phyloP scores from a whole-genome alignment of 2,329 filamentous ascomycete genomes.

The Exophiala dermatitidis region DNA sequence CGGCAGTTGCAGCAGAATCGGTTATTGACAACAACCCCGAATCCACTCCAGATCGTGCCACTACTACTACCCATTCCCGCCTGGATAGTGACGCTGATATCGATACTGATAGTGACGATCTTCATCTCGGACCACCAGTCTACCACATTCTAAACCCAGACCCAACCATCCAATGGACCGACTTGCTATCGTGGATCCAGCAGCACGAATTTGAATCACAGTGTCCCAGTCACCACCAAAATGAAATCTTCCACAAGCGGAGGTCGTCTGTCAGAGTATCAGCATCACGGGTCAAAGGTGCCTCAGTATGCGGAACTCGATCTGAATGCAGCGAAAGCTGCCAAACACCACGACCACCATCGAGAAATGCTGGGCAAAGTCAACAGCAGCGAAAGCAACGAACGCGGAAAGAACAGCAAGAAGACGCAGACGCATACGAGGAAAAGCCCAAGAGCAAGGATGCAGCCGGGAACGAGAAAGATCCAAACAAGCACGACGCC shows the following conservation, averaged over 20 bases:
- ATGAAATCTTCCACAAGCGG: too few species aligned
- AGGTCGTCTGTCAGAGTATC: too few species aligned
- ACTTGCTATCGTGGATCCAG: slow-evolving; percentile 7
- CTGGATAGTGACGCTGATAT: background rate
- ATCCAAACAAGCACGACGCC: background rate
- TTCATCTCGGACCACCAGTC: slow-evolving; percentile 27
- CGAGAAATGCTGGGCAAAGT: too few species aligned
- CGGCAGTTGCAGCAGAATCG: background rate
- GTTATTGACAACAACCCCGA: background rate
- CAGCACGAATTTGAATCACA: background rate
- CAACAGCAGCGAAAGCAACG: too few species aligned
- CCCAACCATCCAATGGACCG: slow-evolving; percentile 6
- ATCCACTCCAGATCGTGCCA: background rate
- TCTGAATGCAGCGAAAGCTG: background rate
- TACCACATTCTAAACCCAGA: slow-evolving; percentile 47
- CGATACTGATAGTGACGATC: background rate
- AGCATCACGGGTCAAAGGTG: too few species aligned
- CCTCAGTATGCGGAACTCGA: background rate
- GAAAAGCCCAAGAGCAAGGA: too few species aligned
- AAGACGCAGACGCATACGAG: too few species aligned
- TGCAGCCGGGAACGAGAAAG: too few species aligned
- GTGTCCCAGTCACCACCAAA: too few species aligned
- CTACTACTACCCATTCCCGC: background rate
- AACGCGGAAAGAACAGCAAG: too few species aligned
- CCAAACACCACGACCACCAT: background rate